A percentile compares a stretch with the other conserved stretches of the same genome.
phyloP scores from a whole-genome alignment of 768 basidiomycete species.

The Calocybe cyanea region DNA sequence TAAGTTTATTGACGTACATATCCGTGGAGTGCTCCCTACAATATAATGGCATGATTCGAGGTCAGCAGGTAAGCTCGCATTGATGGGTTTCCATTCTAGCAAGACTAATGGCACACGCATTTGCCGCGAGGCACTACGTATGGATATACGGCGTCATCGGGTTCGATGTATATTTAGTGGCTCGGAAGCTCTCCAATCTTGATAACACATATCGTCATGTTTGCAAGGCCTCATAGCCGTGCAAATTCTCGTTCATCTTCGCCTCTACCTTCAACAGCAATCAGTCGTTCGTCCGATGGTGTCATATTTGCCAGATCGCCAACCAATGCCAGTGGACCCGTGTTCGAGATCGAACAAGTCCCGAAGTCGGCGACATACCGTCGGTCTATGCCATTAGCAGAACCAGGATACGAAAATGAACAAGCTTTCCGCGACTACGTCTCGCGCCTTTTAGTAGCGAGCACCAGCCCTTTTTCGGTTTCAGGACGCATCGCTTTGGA shows the following conservation, averaged over 20 bases:
- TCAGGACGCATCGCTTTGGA: constrained; percentile 71
- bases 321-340: constrained; percentile 29
- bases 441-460: constrained; percentile 51
- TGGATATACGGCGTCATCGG: no score
- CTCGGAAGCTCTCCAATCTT: no score
- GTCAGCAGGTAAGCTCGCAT: constrained; percentile 4
- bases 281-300: constrained; percentile 18
- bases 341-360: constrained; percentile 67
- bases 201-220: not conserved
- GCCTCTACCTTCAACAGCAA: constrained; percentile 23
- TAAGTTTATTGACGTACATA: no score
- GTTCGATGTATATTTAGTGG: no score
- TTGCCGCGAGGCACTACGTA: no score
- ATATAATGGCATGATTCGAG: no score
- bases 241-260: constrained; percentile 22
- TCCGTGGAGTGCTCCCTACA: no score
- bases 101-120: no score
- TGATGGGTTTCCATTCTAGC: no score
- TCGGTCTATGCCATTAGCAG: constrained; percentile 24
- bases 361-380: constrained; percentile 31
- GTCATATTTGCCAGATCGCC: constrained; percentile 36
- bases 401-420: constrained; percentile 42
- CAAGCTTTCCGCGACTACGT: constrained; percentile 52
- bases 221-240: constrained; percentile 13
- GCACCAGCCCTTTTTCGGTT: constrained; percentile 58